phyloP scores from a whole-genome alignment of 2,329 filamentous ascomycete genomes.

The Calonectria honghensis region DNA sequence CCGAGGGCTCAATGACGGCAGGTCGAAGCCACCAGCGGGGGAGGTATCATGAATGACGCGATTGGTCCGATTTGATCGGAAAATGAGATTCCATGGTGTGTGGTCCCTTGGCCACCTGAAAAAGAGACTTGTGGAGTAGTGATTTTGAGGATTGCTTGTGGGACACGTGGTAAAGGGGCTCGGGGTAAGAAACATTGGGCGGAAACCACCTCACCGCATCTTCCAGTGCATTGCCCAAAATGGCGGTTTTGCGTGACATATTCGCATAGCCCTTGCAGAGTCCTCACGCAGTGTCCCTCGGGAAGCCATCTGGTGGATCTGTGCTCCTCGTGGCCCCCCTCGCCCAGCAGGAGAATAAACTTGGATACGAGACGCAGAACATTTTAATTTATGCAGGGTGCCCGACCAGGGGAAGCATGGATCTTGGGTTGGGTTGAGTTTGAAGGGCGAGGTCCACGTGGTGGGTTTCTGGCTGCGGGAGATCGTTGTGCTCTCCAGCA shows the following conservation, averaged over 20 bases:
- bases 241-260: not conserved
- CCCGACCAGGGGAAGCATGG: not conserved
- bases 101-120: not conserved
- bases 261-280: not conserved
- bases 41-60: not conserved
- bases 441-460: not conserved
- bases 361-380: slow-evolving; percentile 18
- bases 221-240: not conserved
- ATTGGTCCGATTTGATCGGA: slow-evolving; percentile 1
- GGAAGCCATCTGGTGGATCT: not conserved
- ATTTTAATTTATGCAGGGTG: slow-evolving; percentile 1
- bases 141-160: not conserved
- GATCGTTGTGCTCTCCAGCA: not conserved
- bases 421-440: not conserved
- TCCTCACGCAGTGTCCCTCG: not conserved
- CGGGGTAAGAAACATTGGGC: not conserved
- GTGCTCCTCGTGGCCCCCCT: not conserved
- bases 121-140: not conserved
- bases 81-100: not conserved
- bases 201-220: not conserved
- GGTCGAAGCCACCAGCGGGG: not conserved
- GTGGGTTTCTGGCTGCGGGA: not conserved
- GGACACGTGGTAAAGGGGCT: not conserved
- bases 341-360: not conserved
- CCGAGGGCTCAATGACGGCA: not conserved